Conservation (phyloP, 1,284 basidiomycete genomes). For the Porogramme epimiltina region DNA sequence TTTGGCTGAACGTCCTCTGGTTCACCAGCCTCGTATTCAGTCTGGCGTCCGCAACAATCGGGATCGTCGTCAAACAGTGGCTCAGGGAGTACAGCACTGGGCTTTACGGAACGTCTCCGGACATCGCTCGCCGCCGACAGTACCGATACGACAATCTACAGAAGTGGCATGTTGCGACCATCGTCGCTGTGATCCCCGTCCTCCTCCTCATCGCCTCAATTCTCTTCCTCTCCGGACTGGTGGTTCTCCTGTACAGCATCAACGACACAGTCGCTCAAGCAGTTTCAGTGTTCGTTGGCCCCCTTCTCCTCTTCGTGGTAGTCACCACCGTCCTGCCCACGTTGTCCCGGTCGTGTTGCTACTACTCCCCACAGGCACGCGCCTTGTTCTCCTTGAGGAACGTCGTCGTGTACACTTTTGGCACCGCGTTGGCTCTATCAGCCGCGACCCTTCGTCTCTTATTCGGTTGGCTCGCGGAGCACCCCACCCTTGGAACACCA, state of each 20-base stretch:
- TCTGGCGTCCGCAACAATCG: constrained; percentile 14
- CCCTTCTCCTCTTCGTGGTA: constrained; percentile 4
- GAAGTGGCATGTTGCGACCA: constrained; percentile 13
- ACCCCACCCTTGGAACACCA: no score
- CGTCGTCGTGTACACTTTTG: background rate
- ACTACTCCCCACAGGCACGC: constrained; percentile 15
- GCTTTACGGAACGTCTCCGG: constrained; percentile 13
- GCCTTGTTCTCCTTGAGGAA: background rate
- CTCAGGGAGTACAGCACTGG: constrained; percentile 18
- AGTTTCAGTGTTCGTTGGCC: constrained; percentile 7
- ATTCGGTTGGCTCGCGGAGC: background rate
- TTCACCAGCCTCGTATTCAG: constrained; percentile 19
- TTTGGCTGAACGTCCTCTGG: constrained; percentile 17
- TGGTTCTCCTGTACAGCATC: constrained; percentile 16
- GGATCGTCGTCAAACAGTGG: constrained; percentile 20
- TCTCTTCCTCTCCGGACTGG: constrained; percentile 20
- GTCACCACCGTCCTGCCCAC: constrained; percentile 12
- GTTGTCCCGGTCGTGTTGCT: constrained; percentile 13
- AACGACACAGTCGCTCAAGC: constrained; percentile 10
- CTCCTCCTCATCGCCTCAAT: constrained; percentile 16
- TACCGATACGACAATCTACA: constrained; percentile 15
- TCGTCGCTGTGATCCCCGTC: constrained; percentile 18
- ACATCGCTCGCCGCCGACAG: constrained; percentile 18
- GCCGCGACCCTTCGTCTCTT: background rate
- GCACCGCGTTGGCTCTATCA: no score